Base-by-base conservation (phyloP, 495 filamentous ascomycete genomes). In the Chaetomidium leptoderma region DNA sequence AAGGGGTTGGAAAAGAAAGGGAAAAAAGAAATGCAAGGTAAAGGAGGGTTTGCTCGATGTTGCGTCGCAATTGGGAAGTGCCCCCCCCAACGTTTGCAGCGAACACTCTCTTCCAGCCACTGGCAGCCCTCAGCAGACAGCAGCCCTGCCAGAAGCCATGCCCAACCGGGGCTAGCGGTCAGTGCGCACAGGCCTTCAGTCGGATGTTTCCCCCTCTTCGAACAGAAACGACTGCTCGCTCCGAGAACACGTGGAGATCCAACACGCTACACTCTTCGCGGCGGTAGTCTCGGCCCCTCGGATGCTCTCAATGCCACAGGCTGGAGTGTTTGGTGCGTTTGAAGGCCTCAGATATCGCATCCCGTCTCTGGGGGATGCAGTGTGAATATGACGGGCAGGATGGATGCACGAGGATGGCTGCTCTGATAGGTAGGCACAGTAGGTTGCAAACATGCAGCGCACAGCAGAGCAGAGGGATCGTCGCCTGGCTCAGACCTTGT, bases 131-230 rank as follows among this genome's bases (percentile, higher is more conserved):
- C n/a, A n/a, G n/a, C n/a, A n/a, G n/a, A n/a, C n/a, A n/a, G n/a
- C n/a, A n/a, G 36, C 46, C 46, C 27, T 40, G 55, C 35, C 44
- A 21, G 26, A 36, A 51, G 33, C 36, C 36, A 39, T 32, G 19
- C 45, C 55, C 35, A 45, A 58, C 19, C 6, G 19, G 46, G 55
- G 36, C 3, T 40, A 51, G 55, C 46, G 55, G 26, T 36, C 45
- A 39, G 55, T 51, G 55, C 33, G 36, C 55, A 37, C n/a, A 33
- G 16, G 10, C 23, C 35, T 24, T 29, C 30, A 52, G 2, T n/a
- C n/a, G n/a, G n/a, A n/a, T n/a, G n/a, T n/a, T n/a, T 4, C 27
- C 6, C 14, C 27, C 1, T 48, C 45, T 26, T 43, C 39, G 21
- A n/a, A 43, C 39, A 6, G 35, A 16, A 11, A 8, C 14, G n/a